These are phyloP conservation scores for Cicer pinnatifidum DNA, from an alignment of 306 rosid genomes.

Conservation along the genomic window DNA sequence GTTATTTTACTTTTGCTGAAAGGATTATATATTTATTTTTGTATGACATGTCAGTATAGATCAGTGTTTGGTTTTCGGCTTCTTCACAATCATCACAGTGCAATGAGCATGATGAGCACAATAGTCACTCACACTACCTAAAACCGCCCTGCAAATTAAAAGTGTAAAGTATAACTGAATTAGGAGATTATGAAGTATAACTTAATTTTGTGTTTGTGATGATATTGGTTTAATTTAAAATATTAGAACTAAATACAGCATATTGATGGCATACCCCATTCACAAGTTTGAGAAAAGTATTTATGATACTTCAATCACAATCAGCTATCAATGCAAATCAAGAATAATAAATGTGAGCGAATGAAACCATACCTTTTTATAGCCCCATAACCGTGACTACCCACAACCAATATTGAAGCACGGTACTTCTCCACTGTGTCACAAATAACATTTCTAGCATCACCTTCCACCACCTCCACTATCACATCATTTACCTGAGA, in stretches of 20 bases:
- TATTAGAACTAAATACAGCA: constrained; percentile 4
- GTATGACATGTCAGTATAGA: constrained; percentile 2
- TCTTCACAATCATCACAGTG: constrained; percentile 78
- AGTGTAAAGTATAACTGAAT: constrained; percentile 11
- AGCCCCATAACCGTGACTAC: constrained; percentile 85
- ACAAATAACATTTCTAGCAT: constrained; percentile 72
- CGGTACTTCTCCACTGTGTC: constrained; percentile 68
- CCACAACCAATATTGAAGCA: constrained; percentile 75
- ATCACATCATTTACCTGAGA: constrained; percentile 56
- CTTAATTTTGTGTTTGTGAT: constrained; percentile 16
- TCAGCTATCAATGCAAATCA: not conserved
- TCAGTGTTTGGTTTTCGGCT: constrained; percentile 64
- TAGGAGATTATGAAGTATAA: constrained; percentile 26
- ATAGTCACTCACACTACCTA: constrained; percentile 87
- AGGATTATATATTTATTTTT: constrained; percentile 35
- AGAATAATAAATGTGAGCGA: not conserved
- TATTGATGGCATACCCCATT: not conserved
- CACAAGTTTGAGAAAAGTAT: constrained; percentile 17
- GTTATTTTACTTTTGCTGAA: not conserved
- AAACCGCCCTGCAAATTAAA: constrained; percentile 65
- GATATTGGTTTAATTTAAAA: constrained; percentile 1
- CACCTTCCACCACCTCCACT: constrained; percentile 68
- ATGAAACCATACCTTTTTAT: constrained; percentile 62
- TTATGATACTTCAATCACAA: not conserved
- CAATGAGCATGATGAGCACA: constrained; percentile 85